These are phyloP conservation scores for Arachnopeziza araneosa DNA, from an alignment of 2,329 filamentous ascomycete genomes.

Conservation along the genomic window DNA sequence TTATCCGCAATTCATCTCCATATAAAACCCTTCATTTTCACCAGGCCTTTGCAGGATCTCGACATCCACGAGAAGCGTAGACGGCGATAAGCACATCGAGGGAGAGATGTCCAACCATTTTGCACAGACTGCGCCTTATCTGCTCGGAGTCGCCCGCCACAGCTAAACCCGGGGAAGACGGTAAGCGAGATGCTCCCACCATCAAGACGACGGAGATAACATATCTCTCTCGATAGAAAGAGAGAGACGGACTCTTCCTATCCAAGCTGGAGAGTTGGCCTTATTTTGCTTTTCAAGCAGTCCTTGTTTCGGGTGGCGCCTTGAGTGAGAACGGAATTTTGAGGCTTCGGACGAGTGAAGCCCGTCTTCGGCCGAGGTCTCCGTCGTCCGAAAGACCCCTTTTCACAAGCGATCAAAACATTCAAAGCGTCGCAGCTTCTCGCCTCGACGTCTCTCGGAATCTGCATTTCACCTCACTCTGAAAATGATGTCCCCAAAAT, in stretches of 20 bases:
- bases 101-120: slow-evolving; percentile 15
- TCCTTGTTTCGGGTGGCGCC: background rate
- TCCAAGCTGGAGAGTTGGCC: background rate
- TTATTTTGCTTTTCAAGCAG: background rate
- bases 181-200: background rate
- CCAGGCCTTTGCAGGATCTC: background rate
- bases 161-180: slow-evolving; percentile 9
- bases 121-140: slow-evolving; percentile 14
- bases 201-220: background rate
- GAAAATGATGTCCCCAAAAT: slow-evolving; percentile 8
- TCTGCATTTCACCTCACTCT: background rate
- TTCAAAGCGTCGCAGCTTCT: background rate
- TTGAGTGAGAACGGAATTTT: background rate
- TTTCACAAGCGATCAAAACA: background rate
- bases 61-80: slow-evolving; percentile 5
- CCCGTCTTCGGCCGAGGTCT: background rate
- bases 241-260: slow-evolving; percentile 1
- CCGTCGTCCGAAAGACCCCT: background rate
- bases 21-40: background rate
- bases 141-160: slow-evolving; percentile 13
- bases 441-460: background rate
- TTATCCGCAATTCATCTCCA: background rate
- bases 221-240: slow-evolving; percentile 1
- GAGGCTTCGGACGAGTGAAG: background rate
- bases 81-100: slow-evolving; percentile 18